Percentiles rank a stretch among this genome's conserved stretches.
Conservation (phyloP, 2,329 filamentous ascomycete genomes). For the Hymenoscyphus fraxineus region DNA sequence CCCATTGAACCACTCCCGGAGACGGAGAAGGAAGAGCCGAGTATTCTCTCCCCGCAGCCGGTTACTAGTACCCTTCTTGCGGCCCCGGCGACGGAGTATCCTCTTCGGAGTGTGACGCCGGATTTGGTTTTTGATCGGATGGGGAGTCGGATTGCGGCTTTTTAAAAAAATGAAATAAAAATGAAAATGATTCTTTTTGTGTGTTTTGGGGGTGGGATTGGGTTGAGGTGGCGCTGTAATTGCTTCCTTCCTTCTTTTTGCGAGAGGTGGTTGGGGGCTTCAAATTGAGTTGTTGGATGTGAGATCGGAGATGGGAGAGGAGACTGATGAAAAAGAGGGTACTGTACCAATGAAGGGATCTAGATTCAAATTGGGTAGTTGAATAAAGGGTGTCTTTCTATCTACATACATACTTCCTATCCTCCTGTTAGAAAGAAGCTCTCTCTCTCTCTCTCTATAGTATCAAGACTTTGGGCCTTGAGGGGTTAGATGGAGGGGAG, state of each 20-base stretch:
- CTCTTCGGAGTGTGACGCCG: slow-evolving; percentile 52
- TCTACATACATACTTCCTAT: too few species aligned
- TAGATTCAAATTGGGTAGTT: too few species aligned
- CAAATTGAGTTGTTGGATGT: too few species aligned
- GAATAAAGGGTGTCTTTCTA: too few species aligned
- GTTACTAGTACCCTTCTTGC: slow-evolving; percentile 52
- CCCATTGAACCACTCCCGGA: slow-evolving; percentile 18
- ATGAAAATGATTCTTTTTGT: not conserved
- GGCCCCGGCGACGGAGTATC: slow-evolving; percentile 53
- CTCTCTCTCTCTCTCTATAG: too few species aligned
- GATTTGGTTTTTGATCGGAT: slow-evolving; percentile 54
- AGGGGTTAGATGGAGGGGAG: too few species aligned
- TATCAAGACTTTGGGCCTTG: too few species aligned
- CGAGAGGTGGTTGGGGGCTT: too few species aligned
- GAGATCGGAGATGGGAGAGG: too few species aligned
- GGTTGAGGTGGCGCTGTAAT: not conserved
- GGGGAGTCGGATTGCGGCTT: slow-evolving; percentile 28
- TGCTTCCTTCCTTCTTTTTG: not conserved
- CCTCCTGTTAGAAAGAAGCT: too few species aligned
- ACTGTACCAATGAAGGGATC: too few species aligned
- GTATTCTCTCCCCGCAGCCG: slow-evolving; percentile 52
- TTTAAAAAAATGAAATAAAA: slow-evolving; percentile 10
- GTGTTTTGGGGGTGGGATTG: not conserved
- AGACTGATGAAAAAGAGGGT: too few species aligned
- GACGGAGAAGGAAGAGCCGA: slow-evolving; percentile 35